Percentiles rank a stretch among this genome's conserved stretches.
Conservation (phyloP, 2,329 filamentous ascomycete genomes). For the Arthrobotrys iridis region DNA sequence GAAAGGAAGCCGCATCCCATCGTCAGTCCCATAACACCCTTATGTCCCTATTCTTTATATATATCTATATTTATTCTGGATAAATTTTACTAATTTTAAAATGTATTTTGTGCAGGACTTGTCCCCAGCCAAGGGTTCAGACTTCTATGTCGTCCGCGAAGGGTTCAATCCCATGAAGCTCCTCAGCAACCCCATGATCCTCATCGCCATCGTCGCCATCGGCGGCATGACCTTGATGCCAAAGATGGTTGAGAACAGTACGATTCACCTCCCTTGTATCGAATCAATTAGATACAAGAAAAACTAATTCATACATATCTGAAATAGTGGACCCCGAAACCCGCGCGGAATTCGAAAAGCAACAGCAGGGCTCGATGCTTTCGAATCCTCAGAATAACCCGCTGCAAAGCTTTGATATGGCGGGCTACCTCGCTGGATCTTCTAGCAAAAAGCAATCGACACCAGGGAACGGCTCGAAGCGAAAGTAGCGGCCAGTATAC, state of each 20-base stretch:
- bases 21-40: constrained; percentile 77
- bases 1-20: constrained; percentile 69
- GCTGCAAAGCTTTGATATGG: constrained; percentile 71
- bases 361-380: constrained; percentile 75
- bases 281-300: too few relatives aligned
- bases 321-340: constrained; percentile 98
- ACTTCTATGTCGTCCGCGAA: constrained; percentile 75
- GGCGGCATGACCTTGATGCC: constrained; percentile 90
- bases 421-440: constrained; percentile 70
- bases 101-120: constrained; percentile 47
- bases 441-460: constrained; percentile 33
- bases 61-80: neutral
- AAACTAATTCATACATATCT: constrained; percentile 46
- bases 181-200: constrained; percentile 83
- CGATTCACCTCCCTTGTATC: constrained; percentile 59
- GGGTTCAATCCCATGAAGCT: constrained; percentile 59
- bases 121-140: constrained; percentile 69
- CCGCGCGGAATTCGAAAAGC: constrained; percentile 88
- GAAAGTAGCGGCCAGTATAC: too few relatives aligned
- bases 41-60: too few relatives aligned
- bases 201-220: constrained; percentile 86
- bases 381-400: constrained; percentile 62
- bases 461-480: constrained; percentile 23
- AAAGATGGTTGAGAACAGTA: constrained; percentile 94
- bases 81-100: too few relatives aligned